These are phyloP conservation scores for Blastobotrys serpentis DNA, from an alignment of 1,139 yeast genomes.

Conservation along the genomic window DNA sequence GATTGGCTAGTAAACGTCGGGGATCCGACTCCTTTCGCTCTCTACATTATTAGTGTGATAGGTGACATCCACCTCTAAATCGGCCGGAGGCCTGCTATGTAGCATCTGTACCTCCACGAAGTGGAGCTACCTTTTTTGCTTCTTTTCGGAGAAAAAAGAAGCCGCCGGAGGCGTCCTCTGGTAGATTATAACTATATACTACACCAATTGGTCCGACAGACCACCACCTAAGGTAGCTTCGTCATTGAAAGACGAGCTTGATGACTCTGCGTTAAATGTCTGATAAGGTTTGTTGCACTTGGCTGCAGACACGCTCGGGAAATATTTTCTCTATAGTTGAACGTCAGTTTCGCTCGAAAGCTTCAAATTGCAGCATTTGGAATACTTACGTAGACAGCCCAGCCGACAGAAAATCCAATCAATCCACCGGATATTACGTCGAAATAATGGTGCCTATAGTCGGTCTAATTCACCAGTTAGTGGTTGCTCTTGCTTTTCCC, in stretches of 20 bases:
- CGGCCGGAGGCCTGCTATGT: too few relatives aligned
- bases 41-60: too few relatives aligned
- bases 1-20: neutral
- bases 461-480: conserved; percentile 39
- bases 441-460: conserved; percentile 72
- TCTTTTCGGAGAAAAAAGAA: neutral
- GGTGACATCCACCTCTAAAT: too few relatives aligned
- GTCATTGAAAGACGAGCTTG: conserved; percentile 2
- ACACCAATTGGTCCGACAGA: conserved; percentile 1
- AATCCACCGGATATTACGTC: conserved; percentile 62
- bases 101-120: neutral
- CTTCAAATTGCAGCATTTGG: too few relatives aligned
- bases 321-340: conserved; percentile 22
- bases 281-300: conserved; percentile 26
- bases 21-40: too few relatives aligned
- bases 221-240: conserved; percentile 5
- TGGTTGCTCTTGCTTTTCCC: neutral
- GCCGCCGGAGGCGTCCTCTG: conserved; percentile 3
- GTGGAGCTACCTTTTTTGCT: conserved; percentile 1
- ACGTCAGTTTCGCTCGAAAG: conserved; percentile 1
- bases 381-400: conserved; percentile 43
- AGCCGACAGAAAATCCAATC: conserved; percentile 52
- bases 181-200: too few relatives aligned
- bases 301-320: conserved; percentile 25
- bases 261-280: neutral